phyloP scores from a whole-genome alignment of 164 flowering plant species.

The Vitis labrusca region DNA sequence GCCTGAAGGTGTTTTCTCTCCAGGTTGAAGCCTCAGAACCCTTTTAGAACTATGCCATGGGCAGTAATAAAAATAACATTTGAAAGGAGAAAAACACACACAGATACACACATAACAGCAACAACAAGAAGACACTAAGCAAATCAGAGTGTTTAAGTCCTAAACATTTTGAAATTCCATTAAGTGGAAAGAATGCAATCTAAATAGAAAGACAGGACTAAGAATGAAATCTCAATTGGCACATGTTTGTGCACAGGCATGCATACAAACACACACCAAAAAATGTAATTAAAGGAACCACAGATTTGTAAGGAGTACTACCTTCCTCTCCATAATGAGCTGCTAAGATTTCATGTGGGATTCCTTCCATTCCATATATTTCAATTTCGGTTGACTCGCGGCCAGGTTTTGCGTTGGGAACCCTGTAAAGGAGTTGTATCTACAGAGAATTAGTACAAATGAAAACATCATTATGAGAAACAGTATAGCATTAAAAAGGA shows the following conservation, averaged over 20 bases:
- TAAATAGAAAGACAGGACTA: too few relatives aligned
- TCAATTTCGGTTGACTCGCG: slow-evolving; percentile 96
- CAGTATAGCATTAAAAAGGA: neutral
- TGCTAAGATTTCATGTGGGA: slow-evolving; percentile 82
- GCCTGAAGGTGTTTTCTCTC: too few relatives aligned
- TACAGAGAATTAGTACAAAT: slow-evolving; percentile 3
- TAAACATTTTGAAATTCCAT: too few relatives aligned
- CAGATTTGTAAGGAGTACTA: slow-evolving; percentile 14
- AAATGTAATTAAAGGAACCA: neutral
- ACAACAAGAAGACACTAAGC: too few relatives aligned
- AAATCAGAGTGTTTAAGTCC: neutral
- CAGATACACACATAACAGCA: too few relatives aligned
- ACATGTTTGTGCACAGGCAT: too few relatives aligned
- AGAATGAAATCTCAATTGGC: too few relatives aligned
- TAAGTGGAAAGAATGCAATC: too few relatives aligned
- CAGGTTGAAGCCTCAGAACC: too few relatives aligned
- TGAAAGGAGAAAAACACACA: too few relatives aligned
- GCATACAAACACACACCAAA: neutral
- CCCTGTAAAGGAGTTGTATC: slow-evolving; percentile 43
- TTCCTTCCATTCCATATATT: slow-evolving; percentile 98
- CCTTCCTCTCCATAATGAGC: slow-evolving; percentile 97
- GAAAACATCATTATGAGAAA: slow-evolving; percentile 2
- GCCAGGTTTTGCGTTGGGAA: slow-evolving; percentile 93
- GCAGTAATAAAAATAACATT: too few relatives aligned
- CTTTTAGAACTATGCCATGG: too few relatives aligned